phyloP scores from a whole-genome alignment of 2,329 filamentous ascomycete genomes.

The Colletotrichum falcatum region DNA sequence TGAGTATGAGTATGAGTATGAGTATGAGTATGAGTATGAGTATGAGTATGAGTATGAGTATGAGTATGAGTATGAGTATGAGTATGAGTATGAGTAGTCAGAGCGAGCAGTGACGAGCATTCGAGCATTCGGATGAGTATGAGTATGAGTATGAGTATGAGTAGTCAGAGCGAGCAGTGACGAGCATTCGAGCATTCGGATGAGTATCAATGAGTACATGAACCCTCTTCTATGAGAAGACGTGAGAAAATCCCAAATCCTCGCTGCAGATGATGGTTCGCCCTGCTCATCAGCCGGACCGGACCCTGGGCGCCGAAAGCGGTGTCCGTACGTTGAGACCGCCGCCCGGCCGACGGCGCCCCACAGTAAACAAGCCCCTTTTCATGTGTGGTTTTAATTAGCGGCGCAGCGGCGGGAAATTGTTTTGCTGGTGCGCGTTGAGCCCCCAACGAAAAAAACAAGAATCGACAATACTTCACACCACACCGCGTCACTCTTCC shows the following conservation, averaged over 20 bases:
- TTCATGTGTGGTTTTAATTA: background rate
- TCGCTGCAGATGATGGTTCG: background rate
- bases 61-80: too few species aligned
- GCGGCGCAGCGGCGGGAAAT: slow-evolving; percentile 35
- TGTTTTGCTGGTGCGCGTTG: background rate
- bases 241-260: background rate
- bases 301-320: background rate
- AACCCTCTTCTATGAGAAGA: background rate
- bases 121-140: too few species aligned
- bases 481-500: background rate
- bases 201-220: background rate
- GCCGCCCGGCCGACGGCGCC: background rate
- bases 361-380: background rate
- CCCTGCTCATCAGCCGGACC: background rate
- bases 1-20: background rate
- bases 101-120: too few species aligned
- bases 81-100: too few species aligned
- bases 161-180: too few species aligned
- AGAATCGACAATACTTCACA: background rate
- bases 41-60: too few species aligned
- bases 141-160: too few species aligned
- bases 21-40: too few species aligned
- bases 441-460: slow-evolving; percentile 23
- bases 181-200: background rate
- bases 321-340: background rate